These are phyloP conservation scores for Neurospora sp. DNA, from an alignment of 495 filamentous ascomycete genomes.

Conservation along the genomic window DNA sequence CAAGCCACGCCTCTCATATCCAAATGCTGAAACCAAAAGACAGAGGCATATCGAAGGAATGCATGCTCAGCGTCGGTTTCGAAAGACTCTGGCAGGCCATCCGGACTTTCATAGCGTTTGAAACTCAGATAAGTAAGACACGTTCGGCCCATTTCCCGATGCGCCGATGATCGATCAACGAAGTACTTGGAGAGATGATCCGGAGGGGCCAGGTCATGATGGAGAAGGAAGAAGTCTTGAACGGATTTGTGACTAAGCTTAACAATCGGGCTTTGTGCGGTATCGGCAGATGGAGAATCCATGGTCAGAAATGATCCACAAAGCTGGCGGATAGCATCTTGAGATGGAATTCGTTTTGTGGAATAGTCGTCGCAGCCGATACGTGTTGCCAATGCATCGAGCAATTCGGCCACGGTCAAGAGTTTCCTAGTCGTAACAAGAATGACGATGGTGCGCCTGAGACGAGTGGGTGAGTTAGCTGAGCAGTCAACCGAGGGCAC, in stretches of 20 bases:
- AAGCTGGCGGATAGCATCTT: neutral
- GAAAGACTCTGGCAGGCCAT: neutral
- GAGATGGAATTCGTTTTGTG: neutral
- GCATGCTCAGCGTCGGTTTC: neutral
- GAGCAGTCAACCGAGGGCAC: neutral
- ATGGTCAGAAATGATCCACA: slow-evolving; percentile 1
- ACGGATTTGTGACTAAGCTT: slow-evolving; percentile 1
- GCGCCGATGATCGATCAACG: neutral
- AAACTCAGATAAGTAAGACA: neutral
- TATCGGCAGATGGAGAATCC: neutral
- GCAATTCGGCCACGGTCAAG: slow-evolving; percentile 11
- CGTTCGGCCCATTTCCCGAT: neutral
- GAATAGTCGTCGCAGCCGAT: neutral
- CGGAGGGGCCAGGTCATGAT: neutral
- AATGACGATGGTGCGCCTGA: slow-evolving; percentile 17
- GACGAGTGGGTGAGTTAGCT: neutral
- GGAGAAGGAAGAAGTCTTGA: neutral
- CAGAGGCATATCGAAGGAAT: slow-evolving; percentile 1
- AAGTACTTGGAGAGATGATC: neutral
- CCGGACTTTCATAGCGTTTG: neutral
- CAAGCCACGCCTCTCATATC: neutral
- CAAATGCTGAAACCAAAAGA: slow-evolving; percentile 3
- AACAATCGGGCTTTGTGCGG: neutral
- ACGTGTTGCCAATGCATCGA: neutral
- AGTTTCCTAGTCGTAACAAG: slow-evolving; percentile 12